Base-by-base conservation (phyloP, 2,329 filamentous ascomycete genomes). In the Claviceps citrina region DNA sequence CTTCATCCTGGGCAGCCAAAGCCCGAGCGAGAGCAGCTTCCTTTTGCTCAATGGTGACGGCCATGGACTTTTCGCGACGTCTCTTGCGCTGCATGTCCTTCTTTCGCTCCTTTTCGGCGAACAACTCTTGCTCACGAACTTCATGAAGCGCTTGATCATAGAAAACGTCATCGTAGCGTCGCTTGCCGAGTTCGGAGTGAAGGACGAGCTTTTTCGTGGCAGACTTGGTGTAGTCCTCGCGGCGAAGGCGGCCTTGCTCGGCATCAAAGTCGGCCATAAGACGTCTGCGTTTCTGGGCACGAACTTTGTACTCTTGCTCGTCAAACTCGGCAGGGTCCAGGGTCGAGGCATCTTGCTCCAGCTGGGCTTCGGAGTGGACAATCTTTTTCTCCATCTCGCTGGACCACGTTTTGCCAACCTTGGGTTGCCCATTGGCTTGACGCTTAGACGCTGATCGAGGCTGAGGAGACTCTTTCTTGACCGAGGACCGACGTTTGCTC, bases 11-110 rank as follows among this genome's bases (percentile, higher is more conserved):
- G 3, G 84, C 82, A 39, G 79, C 75, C 43, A 81, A 73, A 8
- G 87, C 84, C 48, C 81, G 81, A 46, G 81, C 78, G 33, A 93
- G 68, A 4, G 85, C 84, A 3, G 81, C 76, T 47, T 91, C 83
- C 63, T 93, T 91, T 56, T 86, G 80, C 56, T 95, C 89, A 51
- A 93, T 82, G 6, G 86, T 89, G 44, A 93, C 81, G 4, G 86
- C 86, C 69, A 95, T 86, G 4, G 89, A 93, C 65, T 95, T 95
- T 58, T 96, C 89, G 15, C 91, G 81, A 32, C 91, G 80, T 44
- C 91, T 77, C 66, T 96, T 98, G 47, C 91, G 82, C 59, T 98
- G 91, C 85, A 98, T 96, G 55, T 98, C 91, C 66, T 98, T 98
- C 68, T 98, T 98, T 48, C 91, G 84, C 62, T 98, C 91, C 64